These are phyloP conservation scores for Paramecium biaurelia DNA, from an alignment of 73 alveolate genomes.

Conservation along the genomic window DNA sequence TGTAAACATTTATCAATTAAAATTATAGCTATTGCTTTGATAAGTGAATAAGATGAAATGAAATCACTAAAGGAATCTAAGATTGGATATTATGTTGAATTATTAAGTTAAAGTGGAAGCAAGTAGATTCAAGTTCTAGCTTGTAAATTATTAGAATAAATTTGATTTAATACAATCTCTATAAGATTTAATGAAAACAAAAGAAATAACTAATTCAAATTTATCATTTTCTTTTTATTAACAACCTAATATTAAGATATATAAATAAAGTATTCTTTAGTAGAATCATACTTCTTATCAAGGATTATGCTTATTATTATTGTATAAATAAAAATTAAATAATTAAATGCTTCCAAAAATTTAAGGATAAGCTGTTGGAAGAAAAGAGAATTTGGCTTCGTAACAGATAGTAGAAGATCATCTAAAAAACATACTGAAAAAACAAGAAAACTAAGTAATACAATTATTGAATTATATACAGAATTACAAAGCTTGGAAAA, in stretches of 20 bases:
- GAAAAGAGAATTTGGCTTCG: constrained; percentile 62
- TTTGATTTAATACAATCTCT: background rate
- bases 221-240: background rate
- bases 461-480: background rate
- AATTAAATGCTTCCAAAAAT: constrained; percentile 62
- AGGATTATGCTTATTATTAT: background rate
- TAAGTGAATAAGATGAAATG: background rate
- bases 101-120: background rate
- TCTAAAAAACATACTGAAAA: constrained; percentile 51
- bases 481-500: constrained; percentile 64
- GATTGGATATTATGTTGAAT: background rate
- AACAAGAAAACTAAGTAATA: constrained; percentile 35
- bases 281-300: background rate
- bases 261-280: background rate
- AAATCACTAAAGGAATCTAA: background rate
- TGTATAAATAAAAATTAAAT: background rate
- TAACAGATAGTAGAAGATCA: constrained; percentile 65
- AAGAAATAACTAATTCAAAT: background rate
- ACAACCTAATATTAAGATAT: background rate
- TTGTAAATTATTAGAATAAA: background rate
- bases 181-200: background rate
- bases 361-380: constrained; percentile 52
- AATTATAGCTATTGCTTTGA: background rate
- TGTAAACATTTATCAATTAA: background rate
- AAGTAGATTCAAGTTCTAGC: background rate